phyloP scores from a whole-genome alignment of 768 basidiomycete species.

The Kwoniella mangroviensis region DNA sequence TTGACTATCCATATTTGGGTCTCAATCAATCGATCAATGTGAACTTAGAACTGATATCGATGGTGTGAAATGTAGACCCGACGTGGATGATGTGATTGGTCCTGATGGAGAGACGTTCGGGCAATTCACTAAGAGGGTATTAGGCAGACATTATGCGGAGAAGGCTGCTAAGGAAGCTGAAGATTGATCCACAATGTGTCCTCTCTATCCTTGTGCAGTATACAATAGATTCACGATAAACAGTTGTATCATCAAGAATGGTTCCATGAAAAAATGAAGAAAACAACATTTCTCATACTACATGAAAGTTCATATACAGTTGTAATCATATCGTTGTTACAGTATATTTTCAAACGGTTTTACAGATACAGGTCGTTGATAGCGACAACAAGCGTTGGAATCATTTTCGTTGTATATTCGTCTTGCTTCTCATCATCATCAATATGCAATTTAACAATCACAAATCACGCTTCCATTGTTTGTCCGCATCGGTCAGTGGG shows the following conservation, averaged over 20 bases:
- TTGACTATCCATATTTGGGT: too few relatives aligned
- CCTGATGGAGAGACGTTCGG: constrained; percentile 76
- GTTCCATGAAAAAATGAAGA: too few relatives aligned
- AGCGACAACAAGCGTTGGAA: neutral
- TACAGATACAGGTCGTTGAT: too few relatives aligned
- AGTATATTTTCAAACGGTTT: too few relatives aligned
- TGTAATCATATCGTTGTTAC: too few relatives aligned
- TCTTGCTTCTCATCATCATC: neutral
- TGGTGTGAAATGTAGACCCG: constrained; percentile 66
- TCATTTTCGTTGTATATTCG: neutral
- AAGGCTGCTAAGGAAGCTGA: constrained; percentile 19
- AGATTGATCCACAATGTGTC: too few relatives aligned
- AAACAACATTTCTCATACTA: neutral
- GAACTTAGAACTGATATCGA: too few relatives aligned
- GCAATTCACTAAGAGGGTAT: constrained; percentile 81
- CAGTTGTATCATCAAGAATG: too few relatives aligned
- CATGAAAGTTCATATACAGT: too few relatives aligned
- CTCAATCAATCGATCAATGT: too few relatives aligned
- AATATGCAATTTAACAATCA: neutral
- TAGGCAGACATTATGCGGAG: constrained; percentile 65
- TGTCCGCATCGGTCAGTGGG: constrained; percentile 54
- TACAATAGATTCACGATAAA: too few relatives aligned
- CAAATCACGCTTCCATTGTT: constrained; percentile 38
- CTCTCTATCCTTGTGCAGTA: too few relatives aligned
- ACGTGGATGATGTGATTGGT: constrained; percentile 75